Conservation (phyloP, 2,329 filamentous ascomycete species). For the Ramularia collo-cygni region DNA sequence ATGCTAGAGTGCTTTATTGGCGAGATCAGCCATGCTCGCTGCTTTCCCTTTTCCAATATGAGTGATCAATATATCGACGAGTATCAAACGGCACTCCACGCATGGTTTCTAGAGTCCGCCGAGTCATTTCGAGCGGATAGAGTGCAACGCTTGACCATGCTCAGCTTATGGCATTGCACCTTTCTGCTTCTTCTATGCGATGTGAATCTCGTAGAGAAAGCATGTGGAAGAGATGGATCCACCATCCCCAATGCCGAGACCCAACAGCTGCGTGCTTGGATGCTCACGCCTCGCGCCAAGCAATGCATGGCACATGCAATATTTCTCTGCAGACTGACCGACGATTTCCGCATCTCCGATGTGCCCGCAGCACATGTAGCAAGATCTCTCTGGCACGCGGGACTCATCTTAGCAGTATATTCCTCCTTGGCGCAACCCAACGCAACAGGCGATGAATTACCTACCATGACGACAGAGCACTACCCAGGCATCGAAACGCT, state of each 20-base stretch:
- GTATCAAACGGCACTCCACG: background rate
- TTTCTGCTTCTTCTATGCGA: conserved; percentile 7
- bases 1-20: conserved; percentile 1
- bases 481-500: background rate
- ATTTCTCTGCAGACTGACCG: background rate
- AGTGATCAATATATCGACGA: background rate
- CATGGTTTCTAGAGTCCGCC: background rate
- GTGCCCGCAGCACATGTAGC: conserved; percentile 3
- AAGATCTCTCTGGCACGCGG: conserved; percentile 2
- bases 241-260: background rate
- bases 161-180: conserved; percentile 8
- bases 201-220: conserved; percentile 5
- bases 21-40: conserved; percentile 4
- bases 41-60: background rate
- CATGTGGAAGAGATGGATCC: background rate
- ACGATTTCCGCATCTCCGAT: conserved; percentile 3
- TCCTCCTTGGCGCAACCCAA: background rate
- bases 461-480: background rate
- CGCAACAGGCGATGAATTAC: background rate
- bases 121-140: background rate
- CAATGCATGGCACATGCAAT: conserved; percentile 3
- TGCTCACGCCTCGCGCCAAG: background rate
- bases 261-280: background rate
- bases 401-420: conserved; percentile 2
- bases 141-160: background rate